Evolutionary conservation across 805 yeast species (phyloP).

Genomic region (Cyberlindnera misumaiensis): DNA sequence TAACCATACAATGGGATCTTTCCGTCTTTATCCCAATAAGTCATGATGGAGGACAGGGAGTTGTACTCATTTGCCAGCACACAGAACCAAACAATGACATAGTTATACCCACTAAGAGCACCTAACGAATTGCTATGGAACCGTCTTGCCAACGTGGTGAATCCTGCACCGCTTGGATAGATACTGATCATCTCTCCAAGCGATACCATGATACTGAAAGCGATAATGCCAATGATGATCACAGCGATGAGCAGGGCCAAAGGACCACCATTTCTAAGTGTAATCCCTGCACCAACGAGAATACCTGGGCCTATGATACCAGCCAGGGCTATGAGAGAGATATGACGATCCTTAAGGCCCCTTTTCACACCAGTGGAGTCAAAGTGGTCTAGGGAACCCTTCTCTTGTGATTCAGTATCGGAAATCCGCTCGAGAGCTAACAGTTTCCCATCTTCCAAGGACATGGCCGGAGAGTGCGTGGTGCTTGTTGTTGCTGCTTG

Average conservation of each 20-base stretch:
- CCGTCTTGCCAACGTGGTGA: slow-evolving; percentile 45
- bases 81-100: slow-evolving; percentile 52
- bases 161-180: slow-evolving; percentile 42
- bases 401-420: background rate
- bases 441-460: no score
- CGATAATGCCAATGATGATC: slow-evolving; percentile 45
- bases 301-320: slow-evolving; percentile 61
- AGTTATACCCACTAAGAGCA: slow-evolving; percentile 48
- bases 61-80: slow-evolving; percentile 53
- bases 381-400: background rate
- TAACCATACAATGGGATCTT: slow-evolving; percentile 51
- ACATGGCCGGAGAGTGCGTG: no score
- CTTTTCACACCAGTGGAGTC: slow-evolving; percentile 32
- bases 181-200: slow-evolving; percentile 50
- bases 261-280: slow-evolving; percentile 45
- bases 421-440: no score
- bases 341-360: slow-evolving; percentile 44
- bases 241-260: slow-evolving; percentile 41
- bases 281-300: slow-evolving; percentile 46
- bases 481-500: no score
- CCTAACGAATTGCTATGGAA: slow-evolving; percentile 49
- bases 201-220: slow-evolving; percentile 49
- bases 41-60: slow-evolving; percentile 42
- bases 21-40: slow-evolving; percentile 38
- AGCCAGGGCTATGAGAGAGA: slow-evolving; percentile 45